These are phyloP conservation scores for Sporothrix variecibatus DNA, from an alignment of 2,329 filamentous ascomycete genomes.

Conservation along the genomic window DNA sequence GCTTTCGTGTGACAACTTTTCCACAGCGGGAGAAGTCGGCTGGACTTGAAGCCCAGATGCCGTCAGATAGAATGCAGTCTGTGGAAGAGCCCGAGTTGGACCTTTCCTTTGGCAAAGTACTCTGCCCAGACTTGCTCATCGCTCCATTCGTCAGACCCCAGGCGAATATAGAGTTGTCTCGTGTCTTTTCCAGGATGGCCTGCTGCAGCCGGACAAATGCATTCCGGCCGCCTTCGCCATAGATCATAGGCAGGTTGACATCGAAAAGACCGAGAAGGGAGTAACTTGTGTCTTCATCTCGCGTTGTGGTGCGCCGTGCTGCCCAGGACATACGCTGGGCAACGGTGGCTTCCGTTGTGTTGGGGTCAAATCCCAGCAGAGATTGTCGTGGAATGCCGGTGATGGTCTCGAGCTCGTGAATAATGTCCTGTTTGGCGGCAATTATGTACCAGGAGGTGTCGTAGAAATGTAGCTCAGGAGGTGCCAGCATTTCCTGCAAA, in stretches of 20 bases:
- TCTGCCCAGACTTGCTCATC: background rate
- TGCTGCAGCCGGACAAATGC: conserved; percentile 36
- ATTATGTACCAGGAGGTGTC: background rate
- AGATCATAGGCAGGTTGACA: conserved; percentile 38
- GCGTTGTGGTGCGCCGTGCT: conserved; percentile 32
- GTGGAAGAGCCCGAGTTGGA: background rate
- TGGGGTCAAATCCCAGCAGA: conserved; percentile 9
- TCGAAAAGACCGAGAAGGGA: conserved; percentile 39
- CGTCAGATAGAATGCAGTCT: background rate
- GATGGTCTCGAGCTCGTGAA: conserved; percentile 8
- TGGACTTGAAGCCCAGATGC: background rate
- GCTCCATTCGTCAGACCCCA: conserved; percentile 10
- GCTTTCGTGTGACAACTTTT: background rate
- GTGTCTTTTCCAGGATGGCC: conserved; percentile 31
- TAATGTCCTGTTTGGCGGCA: conserved; percentile 21
- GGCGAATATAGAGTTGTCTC: conserved; percentile 25
- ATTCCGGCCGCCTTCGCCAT: conserved; percentile 37
- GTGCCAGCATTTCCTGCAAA: conserved; percentile 65
- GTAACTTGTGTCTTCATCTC: conserved; percentile 37
- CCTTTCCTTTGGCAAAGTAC: background rate
- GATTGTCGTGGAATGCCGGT: conserved; percentile 26
- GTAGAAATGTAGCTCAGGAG: conserved; percentile 36
- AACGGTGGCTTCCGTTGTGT: conserved; percentile 24
- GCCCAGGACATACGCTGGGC: conserved; percentile 39
- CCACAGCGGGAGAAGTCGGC: background rate